Evolutionary conservation across 2,329 filamentous ascomycete genomes (phyloP).

Genomic region (Penicillium brasilianum): DNA sequence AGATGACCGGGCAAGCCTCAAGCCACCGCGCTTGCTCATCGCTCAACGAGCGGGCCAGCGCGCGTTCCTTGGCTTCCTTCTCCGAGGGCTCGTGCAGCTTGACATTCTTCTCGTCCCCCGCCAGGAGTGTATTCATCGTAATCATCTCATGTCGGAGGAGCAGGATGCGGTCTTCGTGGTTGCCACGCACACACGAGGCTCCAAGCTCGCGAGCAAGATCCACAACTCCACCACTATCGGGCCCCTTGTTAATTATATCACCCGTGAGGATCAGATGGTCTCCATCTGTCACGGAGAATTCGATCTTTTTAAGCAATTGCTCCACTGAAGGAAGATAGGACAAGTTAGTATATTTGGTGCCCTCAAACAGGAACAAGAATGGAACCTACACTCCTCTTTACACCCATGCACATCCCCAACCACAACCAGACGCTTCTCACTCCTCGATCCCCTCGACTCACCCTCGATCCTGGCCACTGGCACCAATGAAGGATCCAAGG

Average conservation of each 20-base stretch:
- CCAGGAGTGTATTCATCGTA: slow-evolving; percentile 29
- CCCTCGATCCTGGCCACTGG: slow-evolving; percentile 40
- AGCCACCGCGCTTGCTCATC: slow-evolving; percentile 72
- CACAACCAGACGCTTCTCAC: slow-evolving; percentile 70
- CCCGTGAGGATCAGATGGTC: slow-evolving; percentile 80
- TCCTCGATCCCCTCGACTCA: slow-evolving; percentile 23
- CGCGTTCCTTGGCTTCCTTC: slow-evolving; percentile 46
- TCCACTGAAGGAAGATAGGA: slow-evolving; percentile 42
- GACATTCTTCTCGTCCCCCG: slow-evolving; percentile 5
- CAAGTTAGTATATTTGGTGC: not conserved
- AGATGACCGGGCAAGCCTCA: slow-evolving; percentile 73
- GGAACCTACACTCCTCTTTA: slow-evolving; percentile 63
- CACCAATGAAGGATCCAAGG: slow-evolving; percentile 54
- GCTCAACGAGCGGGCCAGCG: slow-evolving; percentile 62
- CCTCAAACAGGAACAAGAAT: not conserved
- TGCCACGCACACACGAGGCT: slow-evolving; percentile 85
- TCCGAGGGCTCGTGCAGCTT: slow-evolving; percentile 36
- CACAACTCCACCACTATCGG: slow-evolving; percentile 78
- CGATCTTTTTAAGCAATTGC: slow-evolving; percentile 68
- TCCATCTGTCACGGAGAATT: slow-evolving; percentile 60
- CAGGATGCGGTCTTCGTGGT: slow-evolving; percentile 89
- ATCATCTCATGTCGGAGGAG: slow-evolving; percentile 60
- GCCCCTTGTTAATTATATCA: slow-evolving; percentile 84
- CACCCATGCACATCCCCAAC: slow-evolving; percentile 95
- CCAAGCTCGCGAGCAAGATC: slow-evolving; percentile 72